Evolutionary conservation across 306 rosid genomes (phyloP).

Genomic region (Trichosanthes truncata): DNA sequence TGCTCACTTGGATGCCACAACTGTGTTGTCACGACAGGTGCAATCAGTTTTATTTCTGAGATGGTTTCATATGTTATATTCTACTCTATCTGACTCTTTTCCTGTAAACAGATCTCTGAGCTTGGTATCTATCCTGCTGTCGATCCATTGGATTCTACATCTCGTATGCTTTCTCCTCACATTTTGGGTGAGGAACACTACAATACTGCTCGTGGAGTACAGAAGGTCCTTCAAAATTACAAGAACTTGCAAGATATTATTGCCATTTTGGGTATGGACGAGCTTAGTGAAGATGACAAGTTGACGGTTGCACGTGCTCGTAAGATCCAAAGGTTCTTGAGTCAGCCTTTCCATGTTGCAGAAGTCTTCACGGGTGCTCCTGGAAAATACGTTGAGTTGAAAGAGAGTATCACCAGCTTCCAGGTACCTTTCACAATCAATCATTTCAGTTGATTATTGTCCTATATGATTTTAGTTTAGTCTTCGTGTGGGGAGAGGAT

Average conservation of each 20-base stretch:
- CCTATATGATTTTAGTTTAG: background rate
- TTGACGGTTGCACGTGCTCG: conserved; percentile 98
- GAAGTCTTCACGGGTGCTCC: conserved; percentile 99
- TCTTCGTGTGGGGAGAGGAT: background rate
- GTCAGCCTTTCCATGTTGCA: conserved; percentile 99
- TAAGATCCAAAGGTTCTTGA: conserved; percentile 69
- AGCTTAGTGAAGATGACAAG: conserved; percentile 98
- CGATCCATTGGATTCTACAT: conserved; percentile 92
- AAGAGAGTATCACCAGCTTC: conserved; percentile 75
- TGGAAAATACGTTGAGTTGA: conserved; percentile 94
- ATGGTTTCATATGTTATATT: background rate
- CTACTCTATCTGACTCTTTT: conserved; percentile 1
- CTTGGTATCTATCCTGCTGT: conserved; percentile 98
- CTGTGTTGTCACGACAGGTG: conserved; percentile 21
- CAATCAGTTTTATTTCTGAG: background rate
- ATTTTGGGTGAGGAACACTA: conserved; percentile 90
- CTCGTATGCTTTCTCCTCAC: conserved; percentile 98
- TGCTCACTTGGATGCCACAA: conserved; percentile 26
- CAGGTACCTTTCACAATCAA: conserved; percentile 36
- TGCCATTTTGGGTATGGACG: conserved; percentile 99
- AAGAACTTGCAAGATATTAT: conserved; percentile 98
- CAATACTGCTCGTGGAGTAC: conserved; percentile 97
- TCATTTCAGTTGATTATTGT: background rate
- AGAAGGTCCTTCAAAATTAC: conserved; percentile 88
- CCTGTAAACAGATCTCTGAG: conserved; percentile 66